Base-by-base conservation (phyloP, 164 flowering plant genomes). In the Vitis rotundifolia region DNA sequence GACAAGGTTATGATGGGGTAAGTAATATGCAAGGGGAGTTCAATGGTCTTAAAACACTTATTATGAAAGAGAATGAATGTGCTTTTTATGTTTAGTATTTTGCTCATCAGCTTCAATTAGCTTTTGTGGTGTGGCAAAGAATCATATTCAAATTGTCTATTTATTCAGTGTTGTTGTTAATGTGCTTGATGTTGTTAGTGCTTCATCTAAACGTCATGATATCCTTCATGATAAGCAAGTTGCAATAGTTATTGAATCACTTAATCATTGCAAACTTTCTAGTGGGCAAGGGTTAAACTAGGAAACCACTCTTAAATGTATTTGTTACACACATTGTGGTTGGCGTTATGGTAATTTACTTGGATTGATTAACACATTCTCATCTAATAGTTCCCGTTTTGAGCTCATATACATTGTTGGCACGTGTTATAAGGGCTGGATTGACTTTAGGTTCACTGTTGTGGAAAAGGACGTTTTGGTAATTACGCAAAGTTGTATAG, bases 81-180 rank as follows among this genome's bases (percentile, higher is more conserved):
- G 44, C 65, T n/a, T 72, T 59, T 22, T 60, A 66, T 65, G 3
- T 50, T 31, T 59, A 66, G 19, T 72, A 44, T 16, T 72, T 66
- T 52, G 49, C 60, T 52, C 67, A 52, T 53, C 61, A 68, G 19
- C 44, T 57, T 57, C 53, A 68, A 22, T 49, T 68, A 12, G 53
- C 70, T 7, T 48, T 68, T 47, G 55, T 59, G 2, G 63, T 1
- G 14, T 68, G 9, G 49, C 71, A 68, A 68, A 68, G 18, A 49
- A 68, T 28, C 61, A 68, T 11, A 28, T 14, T 5, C 7, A 58
- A 14, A 26, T 44, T 12, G 48, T 11, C 10, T 48, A 47, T 9
- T 19, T 68, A 3, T 68, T 68, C 53, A 47, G 5, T 59, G 48
- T 54, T 29, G 49, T 67, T 61, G 7, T 56, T 44, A 67, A 54